Evolutionary conservation across 2,329 filamentous ascomycete species (phyloP).

Genomic region (Hypoxylon sp.): DNA sequence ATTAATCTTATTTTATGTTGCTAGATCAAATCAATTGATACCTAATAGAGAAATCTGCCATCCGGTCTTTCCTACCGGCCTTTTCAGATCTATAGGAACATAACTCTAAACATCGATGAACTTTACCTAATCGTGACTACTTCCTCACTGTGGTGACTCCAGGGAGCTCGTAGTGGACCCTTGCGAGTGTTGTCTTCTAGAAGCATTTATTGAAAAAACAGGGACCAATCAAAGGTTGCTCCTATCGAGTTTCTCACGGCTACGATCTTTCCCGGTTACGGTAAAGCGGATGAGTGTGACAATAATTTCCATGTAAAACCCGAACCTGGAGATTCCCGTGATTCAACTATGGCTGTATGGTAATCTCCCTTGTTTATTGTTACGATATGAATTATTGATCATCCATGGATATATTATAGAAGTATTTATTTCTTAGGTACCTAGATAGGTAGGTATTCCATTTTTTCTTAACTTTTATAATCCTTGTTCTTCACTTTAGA

Average conservation of each 20-base stretch:
- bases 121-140: background rate
- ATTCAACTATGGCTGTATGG: too few species aligned
- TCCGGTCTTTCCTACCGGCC: background rate
- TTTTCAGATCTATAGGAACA: background rate
- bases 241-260: background rate
- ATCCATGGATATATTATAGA: too few species aligned
- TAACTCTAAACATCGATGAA: background rate
- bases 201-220: background rate
- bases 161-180: background rate
- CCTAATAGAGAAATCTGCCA: background rate
- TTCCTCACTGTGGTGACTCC: background rate
- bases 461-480: too few species aligned
- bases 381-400: too few species aligned
- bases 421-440: too few species aligned
- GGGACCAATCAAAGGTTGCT: constrained; percentile 7
- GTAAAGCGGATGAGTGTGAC: background rate
- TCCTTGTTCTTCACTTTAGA: background rate
- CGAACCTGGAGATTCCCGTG: too few species aligned
- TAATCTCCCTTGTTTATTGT: too few species aligned
- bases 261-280: background rate
- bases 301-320: background rate
- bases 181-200: constrained; percentile 3
- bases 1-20: background rate
- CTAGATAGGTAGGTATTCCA: too few species aligned
- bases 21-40: background rate